Evolutionary conservation across 257 asterid species (phyloP).

Genomic region (Scutellaria baicalensis): DNA sequence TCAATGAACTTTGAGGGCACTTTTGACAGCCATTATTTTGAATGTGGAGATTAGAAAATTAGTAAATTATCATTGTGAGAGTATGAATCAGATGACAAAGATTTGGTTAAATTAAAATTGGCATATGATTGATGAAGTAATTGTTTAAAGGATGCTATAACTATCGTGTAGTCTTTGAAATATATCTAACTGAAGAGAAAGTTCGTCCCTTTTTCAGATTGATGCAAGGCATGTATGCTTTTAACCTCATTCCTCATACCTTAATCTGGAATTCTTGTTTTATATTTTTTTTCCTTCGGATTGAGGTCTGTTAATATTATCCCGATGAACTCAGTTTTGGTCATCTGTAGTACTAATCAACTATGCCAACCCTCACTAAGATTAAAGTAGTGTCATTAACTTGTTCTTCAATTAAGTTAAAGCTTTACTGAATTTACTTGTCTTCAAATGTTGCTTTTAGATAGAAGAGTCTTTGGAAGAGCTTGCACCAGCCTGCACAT

Average conservation of each 20-base stretch:
- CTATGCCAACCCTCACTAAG: not conserved
- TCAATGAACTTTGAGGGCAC: not conserved
- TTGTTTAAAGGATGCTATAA: conserved; percentile 2
- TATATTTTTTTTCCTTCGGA: not conserved
- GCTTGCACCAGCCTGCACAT: conserved; percentile 96
- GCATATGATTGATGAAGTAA: not conserved
- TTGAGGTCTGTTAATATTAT: conserved; percentile 1
- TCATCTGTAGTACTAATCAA: not conserved
- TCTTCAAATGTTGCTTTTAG: conserved; percentile 36
- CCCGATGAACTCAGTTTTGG: not conserved
- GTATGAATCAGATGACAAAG: not conserved
- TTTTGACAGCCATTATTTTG: not conserved
- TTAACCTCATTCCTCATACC: not conserved
- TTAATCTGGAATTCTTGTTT: not conserved
- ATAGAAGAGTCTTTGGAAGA: conserved; percentile 97
- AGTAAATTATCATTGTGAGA: not conserved
- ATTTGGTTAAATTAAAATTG: conserved; percentile 2
- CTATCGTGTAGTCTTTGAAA: conserved; percentile 5
- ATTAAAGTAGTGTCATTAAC: not conserved
- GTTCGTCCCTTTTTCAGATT: not conserved
- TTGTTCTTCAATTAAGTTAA: not conserved
- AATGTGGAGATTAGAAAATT: not conserved
- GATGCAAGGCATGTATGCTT: not conserved
- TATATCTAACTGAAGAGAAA: conserved; percentile 1
- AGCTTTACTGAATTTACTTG: conserved; percentile 12